Conservation (phyloP, 2,329 filamentous ascomycete genomes). For the Aureobasidium sp. region DNA sequence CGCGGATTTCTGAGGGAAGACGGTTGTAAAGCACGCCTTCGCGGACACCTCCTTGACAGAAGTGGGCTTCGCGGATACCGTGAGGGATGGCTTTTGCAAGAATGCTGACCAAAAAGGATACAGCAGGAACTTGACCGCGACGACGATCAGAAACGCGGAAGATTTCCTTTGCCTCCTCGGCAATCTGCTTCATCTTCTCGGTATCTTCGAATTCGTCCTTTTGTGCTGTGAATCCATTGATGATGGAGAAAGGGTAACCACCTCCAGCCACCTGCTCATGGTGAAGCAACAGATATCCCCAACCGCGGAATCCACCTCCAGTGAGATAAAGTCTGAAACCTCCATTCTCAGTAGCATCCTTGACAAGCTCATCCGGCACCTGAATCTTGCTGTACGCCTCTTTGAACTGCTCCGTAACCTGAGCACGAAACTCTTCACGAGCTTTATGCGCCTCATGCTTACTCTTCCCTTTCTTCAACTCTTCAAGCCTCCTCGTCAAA, state of each 20-base stretch:
- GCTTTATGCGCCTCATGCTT: conserved; percentile 25
- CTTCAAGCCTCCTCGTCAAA: conserved; percentile 43
- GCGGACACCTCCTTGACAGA: conserved; percentile 73
- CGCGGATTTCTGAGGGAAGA: conserved; percentile 49
- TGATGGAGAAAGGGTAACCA: conserved; percentile 75
- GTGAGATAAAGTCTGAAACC: conserved; percentile 72
- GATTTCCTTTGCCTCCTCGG: conserved; percentile 25
- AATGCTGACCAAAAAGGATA: conserved; percentile 67
- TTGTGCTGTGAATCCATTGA: conserved; percentile 67
- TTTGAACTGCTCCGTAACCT: conserved; percentile 35
- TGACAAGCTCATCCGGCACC: conserved; percentile 18
- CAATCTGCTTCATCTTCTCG: conserved; percentile 34
- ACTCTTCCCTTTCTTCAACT: conserved; percentile 17
- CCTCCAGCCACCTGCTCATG: conserved; percentile 54
- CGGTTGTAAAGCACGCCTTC: conserved; percentile 69
- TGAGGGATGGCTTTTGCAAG: conserved; percentile 61
- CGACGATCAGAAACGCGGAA: conserved; percentile 75
- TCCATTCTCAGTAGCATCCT: conserved; percentile 31
- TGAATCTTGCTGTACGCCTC: conserved; percentile 7
- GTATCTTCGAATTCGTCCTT: conserved; percentile 53
- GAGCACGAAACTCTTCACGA: conserved; percentile 24
- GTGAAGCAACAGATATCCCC: conserved; percentile 84
- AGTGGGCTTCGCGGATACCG: conserved; percentile 58
- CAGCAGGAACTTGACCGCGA: conserved; percentile 73
- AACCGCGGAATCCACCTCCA: conserved; percentile 83